phyloP scores from a whole-genome alignment of 768 basidiomycete species.

The Boletales sp. region DNA sequence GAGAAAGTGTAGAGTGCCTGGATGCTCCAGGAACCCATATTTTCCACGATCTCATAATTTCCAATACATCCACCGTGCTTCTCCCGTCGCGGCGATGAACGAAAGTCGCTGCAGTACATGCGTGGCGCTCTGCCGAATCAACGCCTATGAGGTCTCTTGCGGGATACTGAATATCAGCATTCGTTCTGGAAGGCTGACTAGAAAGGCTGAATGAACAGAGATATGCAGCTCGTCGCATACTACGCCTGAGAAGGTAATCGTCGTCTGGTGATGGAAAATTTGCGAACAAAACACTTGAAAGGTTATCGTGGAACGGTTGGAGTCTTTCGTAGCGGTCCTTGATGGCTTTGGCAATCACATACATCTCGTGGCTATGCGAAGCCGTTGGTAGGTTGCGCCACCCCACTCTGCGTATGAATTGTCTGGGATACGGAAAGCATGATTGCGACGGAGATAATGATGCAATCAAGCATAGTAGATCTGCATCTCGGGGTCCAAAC shows the following conservation, averaged over 20 bases:
- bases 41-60: constrained; percentile 1
- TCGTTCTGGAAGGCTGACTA: neutral
- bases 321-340: constrained; percentile 17
- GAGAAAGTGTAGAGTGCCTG: neutral
- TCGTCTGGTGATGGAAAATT: neutral
- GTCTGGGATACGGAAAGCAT: constrained; percentile 2
- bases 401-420: constrained; percentile 38
- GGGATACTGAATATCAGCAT: constrained; percentile 6
- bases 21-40: neutral
- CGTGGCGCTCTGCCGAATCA: constrained; percentile 2
- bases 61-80: neutral
- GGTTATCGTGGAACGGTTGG: constrained; percentile 4
- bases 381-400: constrained; percentile 23
- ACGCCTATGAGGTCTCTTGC: constrained; percentile 1
- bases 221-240: constrained; percentile 5
- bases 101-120: neutral
- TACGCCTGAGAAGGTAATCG: constrained; percentile 10
- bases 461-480: constrained; percentile 32
- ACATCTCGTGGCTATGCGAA: constrained; percentile 30
- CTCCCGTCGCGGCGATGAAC: constrained; percentile 1
- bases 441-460: constrained; percentile 29
- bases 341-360: constrained; percentile 21
- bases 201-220: constrained; percentile 10
- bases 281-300: neutral
- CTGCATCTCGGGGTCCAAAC: constrained; percentile 23